phyloP scores from a whole-genome alignment of 495 filamentous ascomycete genomes.

The Neurospora sp. region DNA sequence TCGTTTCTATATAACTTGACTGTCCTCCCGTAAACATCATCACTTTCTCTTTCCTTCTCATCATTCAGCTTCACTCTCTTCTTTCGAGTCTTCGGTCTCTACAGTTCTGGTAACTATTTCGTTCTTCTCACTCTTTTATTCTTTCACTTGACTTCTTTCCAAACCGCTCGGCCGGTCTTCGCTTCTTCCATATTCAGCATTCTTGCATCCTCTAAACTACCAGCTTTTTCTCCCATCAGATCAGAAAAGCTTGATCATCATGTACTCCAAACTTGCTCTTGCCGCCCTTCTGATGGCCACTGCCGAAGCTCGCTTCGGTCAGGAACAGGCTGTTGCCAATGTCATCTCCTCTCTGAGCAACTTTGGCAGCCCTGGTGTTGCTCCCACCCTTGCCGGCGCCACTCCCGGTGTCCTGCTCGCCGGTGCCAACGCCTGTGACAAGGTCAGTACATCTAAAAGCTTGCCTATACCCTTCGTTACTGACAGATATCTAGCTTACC shows the following conservation, averaged over 20 bases:
- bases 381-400: slow-evolving; percentile 43
- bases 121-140: slow-evolving; percentile 26
- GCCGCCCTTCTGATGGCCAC: slow-evolving; percentile 33
- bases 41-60: slow-evolving; percentile 29
- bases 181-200: slow-evolving; percentile 17
- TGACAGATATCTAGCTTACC: slow-evolving; percentile 31
- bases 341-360: slow-evolving; percentile 33
- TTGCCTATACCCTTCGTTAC: background rate
- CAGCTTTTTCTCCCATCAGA: slow-evolving; percentile 11
- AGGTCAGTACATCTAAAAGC: slow-evolving; percentile 21
- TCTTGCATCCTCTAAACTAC: slow-evolving; percentile 8
- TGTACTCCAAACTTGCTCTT: slow-evolving; percentile 35
- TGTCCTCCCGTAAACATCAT: background rate
- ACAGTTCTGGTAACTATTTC: slow-evolving; percentile 42
- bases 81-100: slow-evolving; percentile 23
- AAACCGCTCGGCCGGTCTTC: slow-evolving; percentile 30
- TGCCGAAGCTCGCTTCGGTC: slow-evolving; percentile 45
- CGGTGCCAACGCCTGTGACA: slow-evolving; percentile 47
- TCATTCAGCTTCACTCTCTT: slow-evolving; percentile 18
- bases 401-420: slow-evolving; percentile 45
- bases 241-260: slow-evolving; percentile 19
- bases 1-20: slow-evolving; percentile 20
- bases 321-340: slow-evolving; percentile 38
- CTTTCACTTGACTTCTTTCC: slow-evolving; percentile 7
- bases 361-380: slow-evolving; percentile 41